Evolutionary conservation across 305 asterid species (phyloP).

Genomic region (Petunia hybrid): DNA sequence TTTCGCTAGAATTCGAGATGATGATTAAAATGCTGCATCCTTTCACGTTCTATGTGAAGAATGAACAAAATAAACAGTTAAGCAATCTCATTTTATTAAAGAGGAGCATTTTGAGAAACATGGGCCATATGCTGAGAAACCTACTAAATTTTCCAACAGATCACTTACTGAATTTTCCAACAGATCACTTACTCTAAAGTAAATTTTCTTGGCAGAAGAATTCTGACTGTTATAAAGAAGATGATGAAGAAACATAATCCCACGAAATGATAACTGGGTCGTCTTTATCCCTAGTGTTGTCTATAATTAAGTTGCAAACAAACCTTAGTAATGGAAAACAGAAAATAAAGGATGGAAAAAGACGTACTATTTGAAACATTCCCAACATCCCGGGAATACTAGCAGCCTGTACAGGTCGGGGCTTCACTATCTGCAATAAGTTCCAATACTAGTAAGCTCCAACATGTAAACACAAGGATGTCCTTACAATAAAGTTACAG

Average conservation of each 20-base stretch:
- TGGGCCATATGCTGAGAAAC: slow-evolving; percentile 8
- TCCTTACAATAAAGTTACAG: background rate
- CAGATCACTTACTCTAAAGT: background rate
- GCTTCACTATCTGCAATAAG: slow-evolving; percentile 85
- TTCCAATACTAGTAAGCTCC: slow-evolving; percentile 18
- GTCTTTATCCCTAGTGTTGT: background rate
- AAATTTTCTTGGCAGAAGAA: background rate
- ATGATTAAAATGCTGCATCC: background rate
- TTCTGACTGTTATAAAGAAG: background rate
- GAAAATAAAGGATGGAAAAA: slow-evolving; percentile 28
- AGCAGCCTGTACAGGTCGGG: slow-evolving; percentile 97
- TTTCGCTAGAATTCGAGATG: background rate
- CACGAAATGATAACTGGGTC: background rate
- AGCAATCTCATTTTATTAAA: background rate
- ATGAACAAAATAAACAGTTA: background rate
- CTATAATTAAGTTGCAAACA: slow-evolving; percentile 1
- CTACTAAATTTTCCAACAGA: background rate
- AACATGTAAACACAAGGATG: background rate
- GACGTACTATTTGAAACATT: slow-evolving; percentile 89
- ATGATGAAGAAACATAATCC: background rate
- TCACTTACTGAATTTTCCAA: background rate
- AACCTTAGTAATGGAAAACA: slow-evolving; percentile 21
- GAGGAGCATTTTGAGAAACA: background rate
- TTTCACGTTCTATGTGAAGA: background rate
- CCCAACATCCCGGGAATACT: slow-evolving; percentile 99